A percentile compares a stretch with the other conserved stretches of the same genome.
These are phyloP conservation scores for Hemileccinum impolitum DNA, from an alignment of 768 basidiomycete species.

Conservation along the genomic window DNA sequence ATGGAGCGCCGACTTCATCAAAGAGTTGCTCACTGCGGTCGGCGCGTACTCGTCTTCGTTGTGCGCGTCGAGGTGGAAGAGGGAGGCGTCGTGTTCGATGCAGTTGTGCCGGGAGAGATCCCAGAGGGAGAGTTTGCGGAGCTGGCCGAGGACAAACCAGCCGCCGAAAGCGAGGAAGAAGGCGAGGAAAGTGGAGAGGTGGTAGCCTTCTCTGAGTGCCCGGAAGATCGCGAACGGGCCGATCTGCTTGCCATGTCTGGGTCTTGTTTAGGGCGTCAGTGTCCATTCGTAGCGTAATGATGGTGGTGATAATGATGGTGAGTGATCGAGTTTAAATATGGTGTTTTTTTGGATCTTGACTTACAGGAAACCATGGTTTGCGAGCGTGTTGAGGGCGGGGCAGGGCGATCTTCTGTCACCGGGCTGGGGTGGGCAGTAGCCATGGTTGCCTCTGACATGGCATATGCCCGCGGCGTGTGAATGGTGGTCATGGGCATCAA, in stretches of 20 bases:
- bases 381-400: conserved; percentile 70
- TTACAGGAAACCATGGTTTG: conserved; percentile 75
- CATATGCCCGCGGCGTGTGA: conserved; percentile 29
- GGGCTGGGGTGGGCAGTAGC: conserved; percentile 41
- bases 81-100: conserved; percentile 59
- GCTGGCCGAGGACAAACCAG: conserved; percentile 40
- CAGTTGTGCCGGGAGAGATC: conserved; percentile 45
- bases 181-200: conserved; percentile 45
- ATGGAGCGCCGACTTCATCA: conserved; percentile 39
- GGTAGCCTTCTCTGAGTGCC: conserved; percentile 50
- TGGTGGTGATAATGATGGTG: too few relatives aligned
- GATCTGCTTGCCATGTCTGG: conserved; percentile 50
- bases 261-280: conserved; percentile 28
- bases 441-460: conserved; percentile 40
- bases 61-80: conserved; percentile 48
- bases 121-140: conserved; percentile 33
- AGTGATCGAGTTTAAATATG: too few relatives aligned
- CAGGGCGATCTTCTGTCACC: conserved; percentile 62
- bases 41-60: conserved; percentile 47
- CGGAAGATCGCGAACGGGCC: conserved; percentile 35
- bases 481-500: conserved; percentile 21
- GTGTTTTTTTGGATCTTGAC: conserved; percentile 21
- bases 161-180: conserved; percentile 46
- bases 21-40: conserved; percentile 34
- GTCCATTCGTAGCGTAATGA: neutral